Evolutionary conservation across 148 eudicot genomes (phyloP).

Genomic region (Rhododendron simsii): DNA sequence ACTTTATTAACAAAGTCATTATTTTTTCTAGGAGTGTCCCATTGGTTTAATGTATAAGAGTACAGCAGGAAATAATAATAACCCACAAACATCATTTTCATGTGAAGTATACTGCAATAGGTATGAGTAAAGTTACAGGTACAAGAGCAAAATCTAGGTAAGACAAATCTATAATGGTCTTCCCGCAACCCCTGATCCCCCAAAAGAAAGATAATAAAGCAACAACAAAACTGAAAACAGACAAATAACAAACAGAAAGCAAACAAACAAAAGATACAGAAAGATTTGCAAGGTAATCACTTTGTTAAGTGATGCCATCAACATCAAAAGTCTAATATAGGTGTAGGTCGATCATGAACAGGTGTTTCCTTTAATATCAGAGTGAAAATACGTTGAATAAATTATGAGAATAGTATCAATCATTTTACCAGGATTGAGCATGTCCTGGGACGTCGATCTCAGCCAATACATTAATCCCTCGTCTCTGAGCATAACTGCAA

Average conservation of each 20-base stretch:
- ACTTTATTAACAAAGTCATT: neutral
- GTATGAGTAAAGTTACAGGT: neutral
- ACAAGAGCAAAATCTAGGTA: neutral
- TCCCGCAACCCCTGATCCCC: neutral
- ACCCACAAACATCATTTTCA: neutral
- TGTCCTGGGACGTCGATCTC: conserved; percentile 96
- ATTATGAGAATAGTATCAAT: neutral
- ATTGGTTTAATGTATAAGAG: neutral
- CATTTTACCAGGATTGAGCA: conserved; percentile 79
- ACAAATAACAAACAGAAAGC: neutral
- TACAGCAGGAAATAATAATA: neutral
- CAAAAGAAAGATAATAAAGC: neutral
- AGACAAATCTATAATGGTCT: neutral
- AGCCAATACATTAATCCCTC: conserved; percentile 86
- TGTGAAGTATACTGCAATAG: neutral
- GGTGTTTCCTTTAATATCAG: neutral
- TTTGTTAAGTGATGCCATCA: neutral
- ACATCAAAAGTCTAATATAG: neutral
- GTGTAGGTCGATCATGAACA: neutral
- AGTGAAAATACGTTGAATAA: neutral
- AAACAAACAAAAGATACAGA: neutral
- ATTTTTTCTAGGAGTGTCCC: neutral
- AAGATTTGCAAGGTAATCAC: neutral
- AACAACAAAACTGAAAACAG: neutral
- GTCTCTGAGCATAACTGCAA: conserved; percentile 75